phyloP scores from a whole-genome alignment of 257 asterid genomes.

The Jaltomata sinuosa region DNA sequence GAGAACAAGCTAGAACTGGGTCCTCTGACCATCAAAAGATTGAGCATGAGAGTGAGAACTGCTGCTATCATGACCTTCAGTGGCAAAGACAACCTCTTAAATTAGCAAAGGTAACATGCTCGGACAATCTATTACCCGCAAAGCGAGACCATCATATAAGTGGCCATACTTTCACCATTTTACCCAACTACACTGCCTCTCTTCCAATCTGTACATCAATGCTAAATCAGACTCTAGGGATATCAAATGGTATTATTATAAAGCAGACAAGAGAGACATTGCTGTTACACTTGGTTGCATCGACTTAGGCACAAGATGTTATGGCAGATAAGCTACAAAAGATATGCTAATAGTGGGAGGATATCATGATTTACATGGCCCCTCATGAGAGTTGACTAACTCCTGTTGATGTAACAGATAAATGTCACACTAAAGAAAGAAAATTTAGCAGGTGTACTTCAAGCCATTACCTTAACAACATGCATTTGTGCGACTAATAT shows the following conservation, averaged over 20 bases:
- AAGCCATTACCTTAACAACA: constrained; percentile 46
- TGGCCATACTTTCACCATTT: neutral
- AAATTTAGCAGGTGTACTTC: neutral
- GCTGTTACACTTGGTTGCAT: neutral
- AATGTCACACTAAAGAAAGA: neutral
- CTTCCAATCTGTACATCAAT: neutral
- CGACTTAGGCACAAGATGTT: neutral
- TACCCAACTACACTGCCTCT: neutral
- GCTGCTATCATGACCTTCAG: neutral
- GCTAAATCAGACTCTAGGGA: neutral
- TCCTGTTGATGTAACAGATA: neutral
- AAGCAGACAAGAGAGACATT: neutral
- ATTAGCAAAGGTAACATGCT: neutral
- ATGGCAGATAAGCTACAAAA: neutral
- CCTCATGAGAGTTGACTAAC: neutral
- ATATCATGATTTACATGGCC: neutral
- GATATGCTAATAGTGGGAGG: neutral
- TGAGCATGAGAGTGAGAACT: neutral
- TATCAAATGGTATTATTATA: neutral
- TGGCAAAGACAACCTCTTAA: neutral
- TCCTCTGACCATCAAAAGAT: neutral
- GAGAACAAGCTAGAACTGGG: neutral
- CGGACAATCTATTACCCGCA: neutral
- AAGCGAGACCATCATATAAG: neutral
- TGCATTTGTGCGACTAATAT: constrained; percentile 87